phyloP scores from a whole-genome alignment of 768 basidiomycete species.

The Lactarius evosmus region DNA sequence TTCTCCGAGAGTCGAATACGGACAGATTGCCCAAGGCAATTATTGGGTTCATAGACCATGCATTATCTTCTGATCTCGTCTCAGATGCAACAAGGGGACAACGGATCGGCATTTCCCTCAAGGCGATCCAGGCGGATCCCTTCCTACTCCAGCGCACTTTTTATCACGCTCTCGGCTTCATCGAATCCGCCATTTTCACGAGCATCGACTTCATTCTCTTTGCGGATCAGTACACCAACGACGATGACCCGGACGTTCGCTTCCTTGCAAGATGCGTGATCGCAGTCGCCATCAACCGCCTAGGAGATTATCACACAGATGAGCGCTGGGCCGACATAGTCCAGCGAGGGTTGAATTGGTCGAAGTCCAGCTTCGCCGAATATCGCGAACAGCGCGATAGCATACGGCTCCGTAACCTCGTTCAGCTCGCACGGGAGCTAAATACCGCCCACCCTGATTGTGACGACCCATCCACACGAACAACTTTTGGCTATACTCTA shows the following conservation, averaged over 20 bases:
- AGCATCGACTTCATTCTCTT: conserved; percentile 11
- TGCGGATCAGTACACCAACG: background rate
- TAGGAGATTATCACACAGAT: background rate
- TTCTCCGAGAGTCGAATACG: conserved; percentile 1
- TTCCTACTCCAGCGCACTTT: conserved; percentile 12
- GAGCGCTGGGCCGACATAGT: background rate
- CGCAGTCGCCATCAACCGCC: background rate
- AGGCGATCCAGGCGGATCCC: conserved; percentile 1
- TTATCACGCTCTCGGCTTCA: conserved; percentile 5
- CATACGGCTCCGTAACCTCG: background rate
- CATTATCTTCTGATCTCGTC: conserved; percentile 8
- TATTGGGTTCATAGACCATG: conserved; percentile 11
- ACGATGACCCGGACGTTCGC: background rate
- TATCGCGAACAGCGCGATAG: conserved; percentile 1
- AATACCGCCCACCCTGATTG: background rate
- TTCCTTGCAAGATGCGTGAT: conserved; percentile 1
- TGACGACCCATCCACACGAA: background rate
- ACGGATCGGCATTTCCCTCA: conserved; percentile 3
- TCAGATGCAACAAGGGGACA: background rate
- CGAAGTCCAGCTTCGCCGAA: background rate
- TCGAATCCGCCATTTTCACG: background rate
- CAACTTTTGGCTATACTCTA: background rate
- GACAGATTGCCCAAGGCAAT: conserved; percentile 6
- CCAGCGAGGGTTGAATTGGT: background rate
- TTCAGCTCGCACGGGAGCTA: background rate